Evolutionary conservation across 1,284 basidiomycete genomes (phyloP).

Genomic region (Inonotus obliquus): DNA sequence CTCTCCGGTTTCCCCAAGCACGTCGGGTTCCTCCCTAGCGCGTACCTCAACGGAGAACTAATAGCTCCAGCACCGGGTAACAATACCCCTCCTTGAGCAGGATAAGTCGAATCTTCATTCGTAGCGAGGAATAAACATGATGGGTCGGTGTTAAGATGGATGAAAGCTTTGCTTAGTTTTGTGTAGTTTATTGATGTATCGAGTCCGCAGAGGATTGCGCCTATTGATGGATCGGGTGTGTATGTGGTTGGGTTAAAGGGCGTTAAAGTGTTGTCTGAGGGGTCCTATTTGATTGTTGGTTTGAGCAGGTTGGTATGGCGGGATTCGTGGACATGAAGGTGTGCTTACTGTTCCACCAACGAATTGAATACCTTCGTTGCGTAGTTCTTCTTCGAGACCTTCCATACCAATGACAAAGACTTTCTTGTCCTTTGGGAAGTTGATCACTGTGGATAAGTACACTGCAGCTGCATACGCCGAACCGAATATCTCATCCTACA

Average conservation of each 20-base stretch:
- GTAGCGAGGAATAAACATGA: slow-evolving; percentile 87
- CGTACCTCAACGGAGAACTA: slow-evolving; percentile 76
- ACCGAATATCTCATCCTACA: slow-evolving; percentile 90
- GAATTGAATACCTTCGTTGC: slow-evolving; percentile 74
- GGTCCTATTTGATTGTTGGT: slow-evolving; percentile 49
- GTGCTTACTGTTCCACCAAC: slow-evolving; percentile 80
- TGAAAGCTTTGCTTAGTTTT: slow-evolving; percentile 91
- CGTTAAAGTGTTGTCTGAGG: slow-evolving; percentile 74
- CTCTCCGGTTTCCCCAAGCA: slow-evolving; percentile 89
- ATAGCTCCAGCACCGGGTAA: slow-evolving; percentile 85
- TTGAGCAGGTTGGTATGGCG: neutral
- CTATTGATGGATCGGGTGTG: slow-evolving; percentile 74
- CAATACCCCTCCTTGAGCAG: slow-evolving; percentile 65
- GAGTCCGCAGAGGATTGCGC: slow-evolving; percentile 88
- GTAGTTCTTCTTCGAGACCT: slow-evolving; percentile 91
- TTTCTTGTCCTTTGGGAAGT: slow-evolving; percentile 87
- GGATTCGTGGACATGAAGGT: neutral
- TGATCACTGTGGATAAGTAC: slow-evolving; percentile 86
- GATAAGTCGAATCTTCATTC: slow-evolving; percentile 91
- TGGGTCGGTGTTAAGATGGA: slow-evolving; percentile 79
- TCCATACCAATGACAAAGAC: slow-evolving; percentile 95
- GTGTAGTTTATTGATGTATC: slow-evolving; percentile 83
- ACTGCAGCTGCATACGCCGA: slow-evolving; percentile 93
- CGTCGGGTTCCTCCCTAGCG: slow-evolving; percentile 68
- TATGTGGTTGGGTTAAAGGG: slow-evolving; percentile 69